phyloP scores from a whole-genome alignment of 768 basidiomycete genomes.

The Cyathus striatus region DNA sequence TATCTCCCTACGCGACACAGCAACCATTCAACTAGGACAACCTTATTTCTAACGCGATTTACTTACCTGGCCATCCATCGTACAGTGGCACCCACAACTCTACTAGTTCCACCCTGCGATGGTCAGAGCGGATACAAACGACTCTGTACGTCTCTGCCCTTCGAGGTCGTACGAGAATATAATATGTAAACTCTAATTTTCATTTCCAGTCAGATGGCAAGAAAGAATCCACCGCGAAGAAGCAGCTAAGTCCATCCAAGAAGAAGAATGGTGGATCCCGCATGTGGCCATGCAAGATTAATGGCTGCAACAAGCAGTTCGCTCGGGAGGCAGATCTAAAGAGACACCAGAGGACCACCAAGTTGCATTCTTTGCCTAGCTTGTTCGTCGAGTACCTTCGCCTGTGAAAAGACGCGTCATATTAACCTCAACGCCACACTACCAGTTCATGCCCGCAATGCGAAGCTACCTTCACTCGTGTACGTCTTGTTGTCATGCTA shows the following conservation, averaged over 20 bases:
- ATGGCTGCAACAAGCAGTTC: slow-evolving; percentile 79
- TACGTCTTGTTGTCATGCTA: slow-evolving; percentile 29
- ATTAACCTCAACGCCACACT: slow-evolving; percentile 4
- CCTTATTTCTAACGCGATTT: too few relatives aligned
- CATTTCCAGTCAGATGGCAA: slow-evolving; percentile 18
- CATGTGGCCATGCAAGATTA: slow-evolving; percentile 77
- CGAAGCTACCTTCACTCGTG: slow-evolving; percentile 75
- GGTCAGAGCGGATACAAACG: neutral
- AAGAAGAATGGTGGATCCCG: slow-evolving; percentile 46
- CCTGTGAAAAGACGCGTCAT: slow-evolving; percentile 2
- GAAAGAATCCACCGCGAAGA: slow-evolving; percentile 29
- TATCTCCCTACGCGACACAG: neutral
- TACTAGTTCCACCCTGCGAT: neutral
- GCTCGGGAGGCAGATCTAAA: slow-evolving; percentile 80
- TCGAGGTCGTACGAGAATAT: neutral
- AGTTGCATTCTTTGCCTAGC: slow-evolving; percentile 67
- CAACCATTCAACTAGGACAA: too few relatives aligned
- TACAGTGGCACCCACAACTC: neutral
- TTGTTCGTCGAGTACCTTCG: slow-evolving; percentile 43
- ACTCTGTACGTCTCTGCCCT: neutral
- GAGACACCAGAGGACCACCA: slow-evolving; percentile 77
- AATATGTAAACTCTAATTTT: neutral
- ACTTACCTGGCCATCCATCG: too few relatives aligned
- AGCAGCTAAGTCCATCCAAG: too few relatives aligned
- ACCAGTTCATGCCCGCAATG: slow-evolving; percentile 72